A percentile compares a stretch with the other conserved stretches of the same genome.
These are phyloP conservation scores for Crassisporium funariophilum DNA, from an alignment of 768 basidiomycete species.

Conservation along the genomic window DNA sequence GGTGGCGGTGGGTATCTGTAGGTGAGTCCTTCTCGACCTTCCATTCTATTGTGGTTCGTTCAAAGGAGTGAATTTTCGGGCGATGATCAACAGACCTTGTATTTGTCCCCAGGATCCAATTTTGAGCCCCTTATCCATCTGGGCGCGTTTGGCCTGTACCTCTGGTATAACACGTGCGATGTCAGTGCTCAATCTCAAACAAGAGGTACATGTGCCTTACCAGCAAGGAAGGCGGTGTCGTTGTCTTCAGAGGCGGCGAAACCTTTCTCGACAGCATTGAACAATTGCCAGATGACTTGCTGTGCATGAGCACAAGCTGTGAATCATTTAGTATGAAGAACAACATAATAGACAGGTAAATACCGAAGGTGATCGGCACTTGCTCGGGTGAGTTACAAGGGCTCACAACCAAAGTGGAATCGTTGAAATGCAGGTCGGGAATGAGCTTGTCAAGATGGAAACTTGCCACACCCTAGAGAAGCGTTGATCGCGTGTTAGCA, in stretches of 20 bases:
- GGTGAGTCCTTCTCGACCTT: constrained; percentile 70
- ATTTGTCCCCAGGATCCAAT: constrained; percentile 78
- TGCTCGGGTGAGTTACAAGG: constrained; percentile 85
- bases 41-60: too few relatives aligned
- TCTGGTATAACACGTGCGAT: constrained; percentile 35
- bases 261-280: constrained; percentile 74
- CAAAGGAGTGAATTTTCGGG: too few relatives aligned
- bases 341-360: too few relatives aligned
- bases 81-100: constrained; percentile 55
- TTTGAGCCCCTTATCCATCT: constrained; percentile 75
- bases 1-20: constrained; percentile 70
- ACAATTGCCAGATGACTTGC: constrained; percentile 77
- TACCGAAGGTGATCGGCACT: constrained; percentile 70
- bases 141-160: constrained; percentile 53
- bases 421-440: constrained; percentile 65
- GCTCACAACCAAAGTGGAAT: constrained; percentile 66
- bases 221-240: constrained; percentile 61
- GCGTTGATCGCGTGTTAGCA: not conserved
- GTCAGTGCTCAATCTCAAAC: not conserved
- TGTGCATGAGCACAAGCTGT: constrained; percentile 76
- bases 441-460: constrained; percentile 77
- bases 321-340: not conserved
- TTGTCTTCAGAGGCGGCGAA: constrained; percentile 64
- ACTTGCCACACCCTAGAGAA: constrained; percentile 57
- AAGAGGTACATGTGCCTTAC: constrained; percentile 37